phyloP scores from a whole-genome alignment of 495 filamentous ascomycete genomes.

The Extremus antarcticus region DNA sequence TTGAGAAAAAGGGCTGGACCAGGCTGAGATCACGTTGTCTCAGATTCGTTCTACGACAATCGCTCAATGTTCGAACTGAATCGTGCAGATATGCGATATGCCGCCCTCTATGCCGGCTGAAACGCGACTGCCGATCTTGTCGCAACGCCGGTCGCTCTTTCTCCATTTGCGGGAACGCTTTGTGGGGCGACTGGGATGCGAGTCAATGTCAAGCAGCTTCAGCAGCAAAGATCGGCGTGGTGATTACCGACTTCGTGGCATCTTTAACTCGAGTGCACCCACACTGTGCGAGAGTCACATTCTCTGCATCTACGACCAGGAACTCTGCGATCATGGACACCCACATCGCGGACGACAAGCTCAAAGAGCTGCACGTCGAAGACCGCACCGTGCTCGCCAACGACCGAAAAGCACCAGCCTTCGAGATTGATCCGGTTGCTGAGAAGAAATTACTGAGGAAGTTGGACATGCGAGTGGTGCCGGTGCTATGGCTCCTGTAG shows the following conservation, averaged over 20 bases:
- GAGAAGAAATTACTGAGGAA: slow-evolving; percentile 26
- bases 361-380: slow-evolving; percentile 15
- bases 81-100: neutral
- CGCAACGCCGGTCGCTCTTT: neutral
- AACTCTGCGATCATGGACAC: slow-evolving; percentile 14
- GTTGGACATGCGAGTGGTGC: slow-evolving; percentile 25
- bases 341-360: slow-evolving; percentile 16
- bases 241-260: neutral
- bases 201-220: too few species aligned
- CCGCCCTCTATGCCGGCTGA: neutral
- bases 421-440: slow-evolving; percentile 20
- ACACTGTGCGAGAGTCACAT: too few species aligned
- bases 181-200: too few species aligned
- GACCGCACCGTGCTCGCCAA: slow-evolving; percentile 14
- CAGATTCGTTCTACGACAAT: too few species aligned
- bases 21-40: too few species aligned
- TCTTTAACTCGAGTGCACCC: neutral
- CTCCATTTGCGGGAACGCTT: neutral
- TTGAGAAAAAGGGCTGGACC: neutral
- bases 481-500: slow-evolving; percentile 35
- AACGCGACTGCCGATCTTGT: neutral
- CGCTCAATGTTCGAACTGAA: too few species aligned
- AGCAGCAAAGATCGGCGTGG: neutral
- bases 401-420: slow-evolving; percentile 3
- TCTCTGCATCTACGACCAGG: too few species aligned